Conservation (phyloP, 768 basidiomycete genomes). For the Tricholoma flavovirens region DNA sequence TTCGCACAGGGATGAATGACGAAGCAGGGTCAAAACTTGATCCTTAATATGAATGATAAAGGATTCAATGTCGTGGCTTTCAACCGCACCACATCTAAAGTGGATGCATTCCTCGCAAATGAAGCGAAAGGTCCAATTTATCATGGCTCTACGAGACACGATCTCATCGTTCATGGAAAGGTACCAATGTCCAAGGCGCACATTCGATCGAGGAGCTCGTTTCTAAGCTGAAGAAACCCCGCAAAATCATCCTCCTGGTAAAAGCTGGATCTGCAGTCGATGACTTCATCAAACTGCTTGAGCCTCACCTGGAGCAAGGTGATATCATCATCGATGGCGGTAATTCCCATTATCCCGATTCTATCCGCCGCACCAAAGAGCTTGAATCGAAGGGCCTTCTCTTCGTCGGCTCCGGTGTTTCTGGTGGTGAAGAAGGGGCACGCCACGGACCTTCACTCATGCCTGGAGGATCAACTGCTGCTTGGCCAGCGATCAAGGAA, state of each 20-base stretch:
- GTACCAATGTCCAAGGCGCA: conserved; percentile 93
- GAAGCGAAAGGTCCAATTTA: conserved; percentile 86
- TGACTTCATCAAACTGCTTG: conserved; percentile 86
- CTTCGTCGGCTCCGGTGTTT: conserved; percentile 98
- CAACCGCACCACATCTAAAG: conserved; percentile 96
- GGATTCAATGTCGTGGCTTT: conserved; percentile 96
- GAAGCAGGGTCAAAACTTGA: conserved; percentile 87
- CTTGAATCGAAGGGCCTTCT: conserved; percentile 92
- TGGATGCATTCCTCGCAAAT: conserved; percentile 91
- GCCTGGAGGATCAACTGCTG: conserved; percentile 93
- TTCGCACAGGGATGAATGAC: conserved; percentile 13
- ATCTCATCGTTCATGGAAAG: conserved; percentile 33
- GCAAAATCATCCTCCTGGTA: conserved; percentile 97
- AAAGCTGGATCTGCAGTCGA: conserved; percentile 97
- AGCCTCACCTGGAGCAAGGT: conserved; percentile 85
- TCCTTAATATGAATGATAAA: conserved; percentile 99
- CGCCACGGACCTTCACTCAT: conserved; percentile 96
- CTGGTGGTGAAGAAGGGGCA: conserved; percentile 98
- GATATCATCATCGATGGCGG: conserved; percentile 99
- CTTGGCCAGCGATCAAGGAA: conserved; percentile 95
- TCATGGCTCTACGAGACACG: conserved; percentile 13
- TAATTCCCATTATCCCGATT: conserved; percentile 98
- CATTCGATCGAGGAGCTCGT: conserved; percentile 89
- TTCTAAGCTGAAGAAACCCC: conserved; percentile 88
- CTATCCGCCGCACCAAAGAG: conserved; percentile 89